A percentile compares a stretch with the other conserved stretches of the same genome.
phyloP scores from a whole-genome alignment of 495 filamentous ascomycete genomes.

The Lophiostoma macrostomum region DNA sequence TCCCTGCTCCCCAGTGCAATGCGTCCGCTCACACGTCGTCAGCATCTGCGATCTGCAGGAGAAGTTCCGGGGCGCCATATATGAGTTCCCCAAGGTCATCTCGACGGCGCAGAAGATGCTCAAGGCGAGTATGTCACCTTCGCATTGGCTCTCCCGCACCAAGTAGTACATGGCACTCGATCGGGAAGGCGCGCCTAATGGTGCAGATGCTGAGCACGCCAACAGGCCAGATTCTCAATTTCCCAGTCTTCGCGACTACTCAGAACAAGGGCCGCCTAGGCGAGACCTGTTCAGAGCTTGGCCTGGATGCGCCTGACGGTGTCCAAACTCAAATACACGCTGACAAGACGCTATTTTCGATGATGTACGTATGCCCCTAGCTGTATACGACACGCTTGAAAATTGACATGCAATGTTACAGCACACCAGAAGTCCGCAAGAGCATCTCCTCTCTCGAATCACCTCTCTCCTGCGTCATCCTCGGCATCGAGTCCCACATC shows the following conservation, averaged over 20 bases:
- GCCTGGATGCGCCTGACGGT: constrained; percentile 41
- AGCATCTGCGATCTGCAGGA: constrained; percentile 97
- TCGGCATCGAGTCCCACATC: constrained; percentile 92
- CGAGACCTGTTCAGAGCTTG: constrained; percentile 68
- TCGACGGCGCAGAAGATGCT: constrained; percentile 53
- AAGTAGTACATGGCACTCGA: constrained; percentile 1
- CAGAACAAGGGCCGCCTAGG: constrained; percentile 76
- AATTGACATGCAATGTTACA: constrained; percentile 24
- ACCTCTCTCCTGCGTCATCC: constrained; percentile 54
- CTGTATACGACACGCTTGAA: too few relatives aligned
- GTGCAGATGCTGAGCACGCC: not conserved
- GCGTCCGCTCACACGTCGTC: constrained; percentile 18
- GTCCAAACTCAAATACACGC: constrained; percentile 52
- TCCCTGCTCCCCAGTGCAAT: not conserved
- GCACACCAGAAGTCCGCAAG: constrained; percentile 38
- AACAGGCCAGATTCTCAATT: constrained; percentile 56
- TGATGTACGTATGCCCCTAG: constrained; percentile 52
- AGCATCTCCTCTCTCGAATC: constrained; percentile 26
- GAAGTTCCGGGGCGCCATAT: constrained; percentile 78
- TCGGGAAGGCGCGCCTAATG: too few relatives aligned
- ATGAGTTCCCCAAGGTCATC: constrained; percentile 72
- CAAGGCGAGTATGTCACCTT: constrained; percentile 43
- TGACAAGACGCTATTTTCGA: constrained; percentile 90
- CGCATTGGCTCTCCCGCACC: not conserved
- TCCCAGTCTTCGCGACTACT: constrained; percentile 81